Conservation (phyloP, 2,329 filamentous ascomycete species). For the Gaeumannomyces sp. region DNA sequence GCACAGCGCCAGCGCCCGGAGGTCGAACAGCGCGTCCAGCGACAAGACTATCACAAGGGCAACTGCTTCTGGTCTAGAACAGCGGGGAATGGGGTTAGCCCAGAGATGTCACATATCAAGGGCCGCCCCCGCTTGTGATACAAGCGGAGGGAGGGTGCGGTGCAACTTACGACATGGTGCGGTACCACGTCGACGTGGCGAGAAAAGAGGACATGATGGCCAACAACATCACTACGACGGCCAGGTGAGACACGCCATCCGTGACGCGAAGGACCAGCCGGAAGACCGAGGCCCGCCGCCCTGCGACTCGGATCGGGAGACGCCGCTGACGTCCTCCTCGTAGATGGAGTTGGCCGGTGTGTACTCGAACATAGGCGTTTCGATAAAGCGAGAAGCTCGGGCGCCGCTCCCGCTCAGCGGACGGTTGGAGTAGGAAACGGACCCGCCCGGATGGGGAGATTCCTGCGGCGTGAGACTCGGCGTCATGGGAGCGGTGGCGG, state of each 20-base stretch:
- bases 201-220: conserved; percentile 16
- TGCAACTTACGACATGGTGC: conserved; percentile 10
- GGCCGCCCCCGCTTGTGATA: background rate
- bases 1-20: conserved; percentile 26
- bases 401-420: conserved; percentile 4
- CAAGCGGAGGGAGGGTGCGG: too few species aligned
- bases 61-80: conserved; percentile 22
- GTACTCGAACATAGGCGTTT: conserved; percentile 22
- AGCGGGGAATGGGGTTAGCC: background rate
- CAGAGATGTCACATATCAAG: background rate
- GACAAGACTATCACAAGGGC: conserved; percentile 25
- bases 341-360: conserved; percentile 22
- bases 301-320: conserved; percentile 9
- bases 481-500: background rate
- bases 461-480: background rate
- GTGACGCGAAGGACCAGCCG: conserved; percentile 12
- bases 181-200: conserved; percentile 11
- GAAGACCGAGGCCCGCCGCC: conserved; percentile 6
- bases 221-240: conserved; percentile 16
- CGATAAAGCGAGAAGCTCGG: conserved; percentile 19
- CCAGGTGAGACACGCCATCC: conserved; percentile 16
- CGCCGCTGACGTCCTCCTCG: conserved; percentile 13
- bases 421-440: background rate
- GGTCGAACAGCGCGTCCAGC: conserved; percentile 30
- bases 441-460: background rate